Conservation (phyloP, 768 basidiomycete genomes). For the Sarcodon sp. region DNA sequence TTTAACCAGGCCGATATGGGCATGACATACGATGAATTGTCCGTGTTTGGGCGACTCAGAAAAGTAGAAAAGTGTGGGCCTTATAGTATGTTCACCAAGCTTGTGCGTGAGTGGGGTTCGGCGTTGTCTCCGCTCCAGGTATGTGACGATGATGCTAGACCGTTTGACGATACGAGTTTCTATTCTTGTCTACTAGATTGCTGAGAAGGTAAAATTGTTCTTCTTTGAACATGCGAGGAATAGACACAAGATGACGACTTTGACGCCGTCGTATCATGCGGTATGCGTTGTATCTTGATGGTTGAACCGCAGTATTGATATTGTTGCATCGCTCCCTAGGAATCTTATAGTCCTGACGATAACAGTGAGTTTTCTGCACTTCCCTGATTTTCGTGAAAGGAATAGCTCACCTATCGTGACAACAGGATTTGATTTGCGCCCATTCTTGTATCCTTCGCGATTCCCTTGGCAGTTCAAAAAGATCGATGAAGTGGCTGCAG, state of each 20-base stretch:
- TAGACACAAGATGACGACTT: constrained; percentile 96
- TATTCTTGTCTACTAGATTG: constrained; percentile 45
- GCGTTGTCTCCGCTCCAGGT: constrained; percentile 77
- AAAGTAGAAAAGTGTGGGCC: constrained; percentile 98
- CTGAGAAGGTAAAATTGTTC: constrained; percentile 94
- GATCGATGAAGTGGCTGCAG: constrained; percentile 79
- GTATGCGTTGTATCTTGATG: constrained; percentile 31
- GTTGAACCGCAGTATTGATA: not conserved
- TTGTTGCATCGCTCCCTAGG: constrained; percentile 28
- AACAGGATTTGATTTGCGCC: constrained; percentile 86
- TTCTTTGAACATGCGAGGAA: constrained; percentile 96
- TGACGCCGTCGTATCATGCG: constrained; percentile 91
- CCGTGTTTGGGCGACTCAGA: constrained; percentile 82
- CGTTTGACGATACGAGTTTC: not conserved
- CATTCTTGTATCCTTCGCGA: constrained; percentile 89
- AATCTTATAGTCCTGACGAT: constrained; percentile 94
- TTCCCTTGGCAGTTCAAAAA: constrained; percentile 97
- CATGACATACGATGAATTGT: constrained; percentile 97
- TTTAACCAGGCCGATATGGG: constrained; percentile 82
- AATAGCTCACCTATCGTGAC: constrained; percentile 6
- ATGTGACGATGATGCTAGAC: constrained; percentile 4
- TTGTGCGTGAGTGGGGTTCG: constrained; percentile 88
- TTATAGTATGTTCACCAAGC: constrained; percentile 93
- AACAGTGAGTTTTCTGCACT: constrained; percentile 50
- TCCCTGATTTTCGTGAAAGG: not conserved